Conservation (phyloP, 2,329 filamentous ascomycete genomes). For the Sporothrix humicola region DNA sequence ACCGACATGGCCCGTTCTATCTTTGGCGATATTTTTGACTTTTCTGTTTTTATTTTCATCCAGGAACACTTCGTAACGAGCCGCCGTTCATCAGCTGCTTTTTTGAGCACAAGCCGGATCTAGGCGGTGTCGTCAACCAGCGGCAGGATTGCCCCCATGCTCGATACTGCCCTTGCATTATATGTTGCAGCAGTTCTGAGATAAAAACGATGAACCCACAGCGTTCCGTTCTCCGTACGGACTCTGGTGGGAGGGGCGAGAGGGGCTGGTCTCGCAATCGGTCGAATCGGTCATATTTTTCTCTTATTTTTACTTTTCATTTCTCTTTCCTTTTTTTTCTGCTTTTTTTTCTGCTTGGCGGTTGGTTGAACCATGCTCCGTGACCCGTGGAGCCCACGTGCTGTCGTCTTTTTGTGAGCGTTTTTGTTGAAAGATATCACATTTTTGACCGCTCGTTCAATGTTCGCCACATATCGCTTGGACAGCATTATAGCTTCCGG, state of each 20-base stretch:
- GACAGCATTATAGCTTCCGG: neutral
- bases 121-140: constrained; percentile 16
- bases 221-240: neutral
- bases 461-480: neutral
- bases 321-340: neutral
- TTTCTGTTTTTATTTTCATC: neutral
- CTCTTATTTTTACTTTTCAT: neutral
- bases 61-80: neutral
- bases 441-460: constrained; percentile 1
- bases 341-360: too few species aligned
- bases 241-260: neutral
- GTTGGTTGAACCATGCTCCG: neutral
- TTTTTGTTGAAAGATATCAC: neutral
- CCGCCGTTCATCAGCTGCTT: neutral
- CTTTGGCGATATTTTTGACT: neutral
- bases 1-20: neutral
- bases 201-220: neutral
- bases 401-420: neutral
- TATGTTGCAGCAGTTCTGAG: neutral
- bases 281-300: constrained; percentile 25
- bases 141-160: constrained; percentile 1
- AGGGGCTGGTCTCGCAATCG: constrained; percentile 17
- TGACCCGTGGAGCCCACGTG: constrained; percentile 5
- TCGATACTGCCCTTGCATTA: constrained; percentile 25
- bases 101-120: neutral